These are phyloP conservation scores for Sporopachydermia quercuum DNA, from an alignment of 805 yeast genomes.

Conservation along the genomic window DNA sequence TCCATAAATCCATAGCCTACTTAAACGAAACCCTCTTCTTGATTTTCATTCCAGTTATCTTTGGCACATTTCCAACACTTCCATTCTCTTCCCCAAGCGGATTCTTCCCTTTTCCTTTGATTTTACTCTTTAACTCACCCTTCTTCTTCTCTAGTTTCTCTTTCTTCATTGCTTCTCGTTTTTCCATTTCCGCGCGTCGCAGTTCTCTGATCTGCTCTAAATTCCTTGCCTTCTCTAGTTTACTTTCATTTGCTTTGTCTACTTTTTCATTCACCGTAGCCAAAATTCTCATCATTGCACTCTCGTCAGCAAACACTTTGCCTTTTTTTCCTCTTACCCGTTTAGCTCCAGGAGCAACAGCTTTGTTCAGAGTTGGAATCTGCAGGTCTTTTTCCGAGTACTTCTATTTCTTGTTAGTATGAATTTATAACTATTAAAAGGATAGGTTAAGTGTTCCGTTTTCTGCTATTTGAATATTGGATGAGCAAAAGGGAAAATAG, in stretches of 20 bases:
- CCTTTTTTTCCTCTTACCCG: constrained; percentile 72
- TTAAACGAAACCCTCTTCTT: neutral
- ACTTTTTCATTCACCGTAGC: constrained; percentile 70
- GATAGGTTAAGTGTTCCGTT: too few species aligned
- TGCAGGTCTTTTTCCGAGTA: constrained; percentile 69
- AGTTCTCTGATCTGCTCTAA: constrained; percentile 81
- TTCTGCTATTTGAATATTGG: too few species aligned
- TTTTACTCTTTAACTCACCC: constrained; percentile 57
- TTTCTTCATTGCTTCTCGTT: constrained; percentile 58
- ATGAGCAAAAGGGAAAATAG: too few species aligned
- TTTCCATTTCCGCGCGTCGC: constrained; percentile 75
- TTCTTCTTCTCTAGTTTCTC: constrained; percentile 64
- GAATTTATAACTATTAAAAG: too few species aligned
- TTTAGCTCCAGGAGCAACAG: constrained; percentile 74
- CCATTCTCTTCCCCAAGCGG: neutral
- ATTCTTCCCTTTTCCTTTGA: constrained; percentile 23
- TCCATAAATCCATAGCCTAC: too few species aligned
- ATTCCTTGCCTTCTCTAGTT: constrained; percentile 78
- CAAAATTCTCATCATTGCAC: constrained; percentile 60
- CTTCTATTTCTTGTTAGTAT: constrained; percentile 9
- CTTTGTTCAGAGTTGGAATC: constrained; percentile 66
- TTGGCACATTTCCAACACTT: too few species aligned
- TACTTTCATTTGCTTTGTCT: constrained; percentile 71
- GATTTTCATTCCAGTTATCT: neutral
- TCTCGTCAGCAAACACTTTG: constrained; percentile 60